These are phyloP conservation scores for Gossypium herbaceum DNA, from an alignment of 345 rosid genomes.

Conservation along the genomic window DNA sequence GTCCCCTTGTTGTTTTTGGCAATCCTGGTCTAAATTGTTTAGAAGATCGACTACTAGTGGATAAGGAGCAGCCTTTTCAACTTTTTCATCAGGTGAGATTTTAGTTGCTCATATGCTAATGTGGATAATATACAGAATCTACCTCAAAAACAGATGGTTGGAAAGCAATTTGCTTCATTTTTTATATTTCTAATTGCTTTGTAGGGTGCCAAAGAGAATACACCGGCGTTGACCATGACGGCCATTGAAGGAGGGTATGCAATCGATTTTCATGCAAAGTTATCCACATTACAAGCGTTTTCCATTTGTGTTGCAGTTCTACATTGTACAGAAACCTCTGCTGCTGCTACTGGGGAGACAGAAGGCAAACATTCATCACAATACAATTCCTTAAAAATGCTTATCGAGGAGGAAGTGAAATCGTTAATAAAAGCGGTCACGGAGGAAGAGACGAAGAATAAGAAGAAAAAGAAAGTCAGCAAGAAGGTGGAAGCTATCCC, in stretches of 20 bases:
- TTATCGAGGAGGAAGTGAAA: slow-evolving; percentile 72
- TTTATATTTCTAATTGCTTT: neutral
- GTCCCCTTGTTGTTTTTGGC: slow-evolving; percentile 71
- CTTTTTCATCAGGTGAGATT: slow-evolving; percentile 63
- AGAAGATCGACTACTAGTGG: slow-evolving; percentile 45
- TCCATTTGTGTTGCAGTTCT: slow-evolving; percentile 76
- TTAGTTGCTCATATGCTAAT: neutral
- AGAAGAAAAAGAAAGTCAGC: slow-evolving; percentile 39
- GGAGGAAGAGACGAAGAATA: slow-evolving; percentile 50
- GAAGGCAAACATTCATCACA: slow-evolving; percentile 32
- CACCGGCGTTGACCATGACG: slow-evolving; percentile 67
- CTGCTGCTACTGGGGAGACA: slow-evolving; percentile 25
- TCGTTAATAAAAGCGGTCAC: slow-evolving; percentile 56
- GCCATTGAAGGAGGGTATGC: slow-evolving; percentile 59
- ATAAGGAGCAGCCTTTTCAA: slow-evolving; percentile 48
- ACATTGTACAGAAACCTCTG: slow-evolving; percentile 43
- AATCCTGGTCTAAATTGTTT: slow-evolving; percentile 40
- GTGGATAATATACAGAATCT: neutral
- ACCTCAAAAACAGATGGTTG: neutral
- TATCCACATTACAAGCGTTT: slow-evolving; percentile 86
- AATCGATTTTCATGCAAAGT: slow-evolving; percentile 81
- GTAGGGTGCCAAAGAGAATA: slow-evolving; percentile 68
- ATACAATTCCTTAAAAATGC: slow-evolving; percentile 52
- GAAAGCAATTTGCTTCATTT: slow-evolving; percentile 7
- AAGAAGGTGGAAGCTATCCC: slow-evolving; percentile 42